Percentiles rank a stretch among this genome's conserved stretches.
phyloP scores from a whole-genome alignment of 164 flowering plant genomes.

The Magnolia officinalis region DNA sequence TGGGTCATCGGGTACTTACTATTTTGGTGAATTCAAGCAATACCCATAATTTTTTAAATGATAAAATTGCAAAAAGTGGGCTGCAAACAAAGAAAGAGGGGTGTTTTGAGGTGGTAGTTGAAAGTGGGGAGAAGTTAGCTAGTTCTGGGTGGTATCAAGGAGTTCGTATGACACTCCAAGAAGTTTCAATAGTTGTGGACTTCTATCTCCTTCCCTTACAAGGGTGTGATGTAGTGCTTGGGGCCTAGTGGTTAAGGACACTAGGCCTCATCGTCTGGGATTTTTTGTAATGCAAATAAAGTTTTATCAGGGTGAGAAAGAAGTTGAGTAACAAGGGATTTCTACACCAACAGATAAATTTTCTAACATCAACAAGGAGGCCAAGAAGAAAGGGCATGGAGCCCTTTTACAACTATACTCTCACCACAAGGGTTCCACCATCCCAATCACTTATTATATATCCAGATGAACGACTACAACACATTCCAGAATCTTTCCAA shows the following conservation, averaged over 20 bases:
- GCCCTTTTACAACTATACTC: too few relatives aligned
- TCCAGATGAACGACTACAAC: too few relatives aligned
- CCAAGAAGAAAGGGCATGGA: too few relatives aligned
- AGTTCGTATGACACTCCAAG: not conserved
- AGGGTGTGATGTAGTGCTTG: not conserved
- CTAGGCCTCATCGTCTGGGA: slow-evolving; percentile 1
- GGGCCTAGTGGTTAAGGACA: slow-evolving; percentile 2
- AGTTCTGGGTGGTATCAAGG: not conserved
- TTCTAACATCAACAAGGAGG: too few relatives aligned
- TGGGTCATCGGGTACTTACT: not conserved
- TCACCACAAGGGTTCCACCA: too few relatives aligned
- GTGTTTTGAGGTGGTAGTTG: not conserved
- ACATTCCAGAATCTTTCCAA: too few relatives aligned
- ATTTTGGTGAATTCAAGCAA: not conserved
- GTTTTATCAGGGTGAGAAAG: too few relatives aligned
- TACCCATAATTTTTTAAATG: not conserved
- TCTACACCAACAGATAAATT: too few relatives aligned
- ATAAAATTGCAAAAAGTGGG: not conserved
- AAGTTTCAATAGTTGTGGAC: not conserved
- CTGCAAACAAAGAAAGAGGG: not conserved
- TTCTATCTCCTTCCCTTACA: slow-evolving; percentile 4
- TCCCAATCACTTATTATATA: too few relatives aligned
- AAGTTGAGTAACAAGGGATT: too few relatives aligned
- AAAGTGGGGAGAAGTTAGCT: not conserved
- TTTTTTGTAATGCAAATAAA: not conserved